Evolutionary conservation across 2,329 filamentous ascomycete species (phyloP), one percentile per base, ranked within the genome.

Genomic region (Colletotrichum spaethianum): DNA sequence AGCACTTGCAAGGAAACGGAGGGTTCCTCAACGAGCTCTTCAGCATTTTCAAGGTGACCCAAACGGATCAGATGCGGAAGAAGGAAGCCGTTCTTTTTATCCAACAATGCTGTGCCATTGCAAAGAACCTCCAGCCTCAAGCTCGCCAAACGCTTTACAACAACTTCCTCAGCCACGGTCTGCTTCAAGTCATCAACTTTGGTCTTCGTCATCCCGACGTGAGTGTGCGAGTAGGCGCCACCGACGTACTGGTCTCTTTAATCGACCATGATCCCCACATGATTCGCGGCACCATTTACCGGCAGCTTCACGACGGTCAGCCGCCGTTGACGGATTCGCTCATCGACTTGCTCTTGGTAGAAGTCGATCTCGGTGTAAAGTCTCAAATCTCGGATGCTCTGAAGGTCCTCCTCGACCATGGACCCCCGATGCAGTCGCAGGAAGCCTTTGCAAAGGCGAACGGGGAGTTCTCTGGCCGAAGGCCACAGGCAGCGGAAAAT

Each of bases 71-170:
- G 63, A 91, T 90, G 78, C 91, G 93, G 72, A 97, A 96, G 83
- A 98, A 98, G 82, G 94, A 98, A 77, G 96, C 94, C 0, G 96
- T 99, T 14, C 88, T 97, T 46, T 98, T 99, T 81, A 96, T 99
- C 72, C 95, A 98, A 81, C 95, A 98, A 81, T 98, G 96, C 83
- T 97, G 95, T 76, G 90, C 92, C 4, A 96, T 98, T 77, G 94
- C 95, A 1, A 99, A 99, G 85, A 98, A 95, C 78, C 87, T 99
- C 23, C 96, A 98, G 80, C 93, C 93, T 2, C 93, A 93, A 33
- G 92, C 91, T 9, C 90, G 96, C 72, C 92, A 94, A 74, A 92
- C 91, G 28, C 86, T 99, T 20, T 98, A 97, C 83, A 92, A 93
- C 78, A 97, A 97, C 80, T 97, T 98, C 80, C 92, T 98, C 74